Percentiles rank a stretch among this genome's conserved stretches.
phyloP scores from a whole-genome alignment of 1,284 basidiomycete genomes.

The Austroboletus olivaceoglutinosus region DNA sequence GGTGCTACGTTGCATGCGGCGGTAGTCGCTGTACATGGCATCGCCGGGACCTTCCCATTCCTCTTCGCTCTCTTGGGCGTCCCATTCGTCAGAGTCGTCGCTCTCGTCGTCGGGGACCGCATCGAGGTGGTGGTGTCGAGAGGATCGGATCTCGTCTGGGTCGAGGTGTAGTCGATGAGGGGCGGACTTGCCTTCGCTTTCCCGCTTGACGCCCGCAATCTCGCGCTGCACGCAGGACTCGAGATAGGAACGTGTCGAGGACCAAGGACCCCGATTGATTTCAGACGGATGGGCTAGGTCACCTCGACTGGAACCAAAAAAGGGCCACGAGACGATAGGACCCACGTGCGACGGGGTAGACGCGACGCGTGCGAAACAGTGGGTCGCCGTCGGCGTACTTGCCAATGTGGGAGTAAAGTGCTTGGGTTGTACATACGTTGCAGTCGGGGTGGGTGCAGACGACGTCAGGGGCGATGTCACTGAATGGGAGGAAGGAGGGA shows the following conservation, averaged over 20 bases:
- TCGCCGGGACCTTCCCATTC: conserved; percentile 74
- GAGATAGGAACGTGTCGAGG: conserved; percentile 55
- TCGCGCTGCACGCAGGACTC: conserved; percentile 65
- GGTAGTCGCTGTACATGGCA: conserved; percentile 74
- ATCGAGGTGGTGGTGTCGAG: conserved; percentile 62
- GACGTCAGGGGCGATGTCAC: conserved; percentile 21
- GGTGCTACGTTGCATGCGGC: conserved; percentile 71
- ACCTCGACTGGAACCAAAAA: conserved; percentile 78
- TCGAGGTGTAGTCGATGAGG: conserved; percentile 74
- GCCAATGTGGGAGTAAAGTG: conserved; percentile 16
- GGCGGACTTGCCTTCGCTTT: conserved; percentile 71
- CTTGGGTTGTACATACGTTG: conserved; percentile 19
- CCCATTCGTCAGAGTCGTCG: conserved; percentile 72
- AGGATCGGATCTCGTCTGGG: conserved; percentile 67
- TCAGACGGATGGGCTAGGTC: conserved; percentile 64
- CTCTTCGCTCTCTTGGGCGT: conserved; percentile 70
- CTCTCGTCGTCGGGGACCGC: conserved; percentile 66
- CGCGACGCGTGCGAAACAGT: conserved; percentile 2
- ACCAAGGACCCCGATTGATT: conserved; percentile 75
- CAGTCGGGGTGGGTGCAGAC: conserved; percentile 30
- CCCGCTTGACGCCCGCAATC: conserved; percentile 61
- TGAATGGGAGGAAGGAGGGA: conserved; percentile 45
- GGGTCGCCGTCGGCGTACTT: conserved; percentile 1
- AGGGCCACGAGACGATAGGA: conserved; percentile 82
- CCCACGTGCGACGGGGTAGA: conserved; percentile 47